Evolutionary conservation across 768 basidiomycete genomes (phyloP).

Genomic region (Xerocomus spinulosus): DNA sequence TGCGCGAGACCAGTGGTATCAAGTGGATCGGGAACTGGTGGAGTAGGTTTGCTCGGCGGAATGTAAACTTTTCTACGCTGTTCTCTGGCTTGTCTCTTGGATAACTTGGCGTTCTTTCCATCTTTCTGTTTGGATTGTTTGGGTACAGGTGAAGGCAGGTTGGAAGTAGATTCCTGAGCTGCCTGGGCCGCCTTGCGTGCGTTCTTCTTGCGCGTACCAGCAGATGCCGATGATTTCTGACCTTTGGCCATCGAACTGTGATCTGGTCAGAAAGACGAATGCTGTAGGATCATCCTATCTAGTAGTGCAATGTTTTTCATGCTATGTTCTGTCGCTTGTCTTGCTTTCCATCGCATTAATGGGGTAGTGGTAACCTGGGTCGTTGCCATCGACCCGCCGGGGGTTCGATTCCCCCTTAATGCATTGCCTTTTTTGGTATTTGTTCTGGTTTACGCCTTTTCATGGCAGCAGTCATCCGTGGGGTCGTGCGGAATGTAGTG

Average conservation of each 20-base stretch:
- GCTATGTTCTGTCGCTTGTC: too few species aligned
- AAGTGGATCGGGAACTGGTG: constrained; percentile 76
- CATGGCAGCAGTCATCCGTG: too few species aligned
- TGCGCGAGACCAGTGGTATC: constrained; percentile 78
- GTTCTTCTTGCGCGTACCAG: constrained; percentile 91
- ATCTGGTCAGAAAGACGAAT: background rate
- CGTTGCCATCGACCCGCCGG: constrained; percentile 80
- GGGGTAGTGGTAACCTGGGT: constrained; percentile 67
- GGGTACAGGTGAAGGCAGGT: constrained; percentile 36
- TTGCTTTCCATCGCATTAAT: constrained; percentile 35
- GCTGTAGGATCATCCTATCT: too few species aligned
- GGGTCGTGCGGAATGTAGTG: background rate
- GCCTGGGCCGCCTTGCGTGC: constrained; percentile 60
- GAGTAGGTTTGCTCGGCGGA: constrained; percentile 75
- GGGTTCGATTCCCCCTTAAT: constrained; percentile 88
- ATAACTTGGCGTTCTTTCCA: constrained; percentile 45
- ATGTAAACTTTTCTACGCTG: constrained; percentile 84
- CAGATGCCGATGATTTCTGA: constrained; percentile 73
- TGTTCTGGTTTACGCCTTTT: background rate
- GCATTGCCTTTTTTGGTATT: constrained; percentile 32
- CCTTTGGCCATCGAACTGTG: constrained; percentile 37
- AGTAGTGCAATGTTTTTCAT: too few species aligned
- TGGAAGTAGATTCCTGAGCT: constrained; percentile 13
- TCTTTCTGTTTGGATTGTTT: constrained; percentile 45
- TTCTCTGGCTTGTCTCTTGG: constrained; percentile 49